These are phyloP conservation scores for Debaryomyces nepalensis DNA, from an alignment of 1,139 yeast species.

Conservation along the genomic window DNA sequence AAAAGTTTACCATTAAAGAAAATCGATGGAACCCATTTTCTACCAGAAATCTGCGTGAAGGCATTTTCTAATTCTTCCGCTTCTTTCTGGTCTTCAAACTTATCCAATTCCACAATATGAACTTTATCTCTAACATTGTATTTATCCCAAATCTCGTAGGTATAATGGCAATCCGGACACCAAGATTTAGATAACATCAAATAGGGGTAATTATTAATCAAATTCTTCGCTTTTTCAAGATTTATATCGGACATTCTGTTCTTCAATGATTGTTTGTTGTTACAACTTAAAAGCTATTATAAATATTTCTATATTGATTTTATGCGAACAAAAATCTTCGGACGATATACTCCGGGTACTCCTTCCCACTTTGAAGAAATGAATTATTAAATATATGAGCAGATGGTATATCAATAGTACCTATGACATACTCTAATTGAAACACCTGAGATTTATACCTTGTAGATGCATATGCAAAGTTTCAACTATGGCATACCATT, in stretches of 20 bases:
- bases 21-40: constrained; percentile 74
- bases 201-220: constrained; percentile 50
- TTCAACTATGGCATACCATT: too few species aligned
- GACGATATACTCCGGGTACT: constrained; percentile 2
- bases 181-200: constrained; percentile 70
- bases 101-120: constrained; percentile 63
- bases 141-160: constrained; percentile 56
- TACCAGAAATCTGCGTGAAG: constrained; percentile 61
- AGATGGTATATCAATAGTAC: too few species aligned
- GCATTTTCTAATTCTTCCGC: constrained; percentile 63
- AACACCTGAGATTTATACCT: too few species aligned
- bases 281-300: not conserved
- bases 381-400: too few species aligned
- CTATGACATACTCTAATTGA: too few species aligned
- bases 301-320: not conserved
- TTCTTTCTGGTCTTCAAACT: constrained; percentile 51
- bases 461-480: too few species aligned
- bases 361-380: too few species aligned
- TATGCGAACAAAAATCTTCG: constrained; percentile 1
- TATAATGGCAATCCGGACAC: constrained; percentile 79
- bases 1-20: constrained; percentile 65
- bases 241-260: constrained; percentile 19
- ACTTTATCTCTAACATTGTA: constrained; percentile 55
- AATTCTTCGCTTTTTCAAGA: constrained; percentile 43
- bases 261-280: not conserved